These are phyloP conservation scores for Pythium insidiosum DNA, from an alignment of 352 stramenopile species.

Conservation along the genomic window DNA sequence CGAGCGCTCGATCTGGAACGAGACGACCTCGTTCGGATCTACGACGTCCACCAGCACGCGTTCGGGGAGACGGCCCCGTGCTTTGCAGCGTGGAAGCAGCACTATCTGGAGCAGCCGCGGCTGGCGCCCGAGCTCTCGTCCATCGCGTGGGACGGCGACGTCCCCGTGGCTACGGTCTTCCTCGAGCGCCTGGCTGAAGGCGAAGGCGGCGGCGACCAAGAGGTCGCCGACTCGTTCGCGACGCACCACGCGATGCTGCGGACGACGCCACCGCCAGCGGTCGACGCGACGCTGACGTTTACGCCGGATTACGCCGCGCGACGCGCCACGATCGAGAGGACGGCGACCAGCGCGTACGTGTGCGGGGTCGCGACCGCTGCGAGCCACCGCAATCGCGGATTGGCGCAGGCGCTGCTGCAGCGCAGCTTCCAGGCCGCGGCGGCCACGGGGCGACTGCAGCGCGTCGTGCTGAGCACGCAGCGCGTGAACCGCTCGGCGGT, in stretches of 20 bases:
- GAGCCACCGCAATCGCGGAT: constrained; percentile 1
- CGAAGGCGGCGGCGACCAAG: constrained; percentile 3
- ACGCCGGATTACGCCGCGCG: not conserved
- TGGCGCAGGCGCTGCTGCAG: constrained; percentile 4
- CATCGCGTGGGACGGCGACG: constrained; percentile 2
- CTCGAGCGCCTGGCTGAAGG: constrained; percentile 3
- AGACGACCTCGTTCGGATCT: constrained; percentile 2
- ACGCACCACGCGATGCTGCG: not conserved
- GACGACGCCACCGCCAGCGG: no score
- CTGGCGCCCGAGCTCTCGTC: constrained; percentile 14
- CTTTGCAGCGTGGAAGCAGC: constrained; percentile 10
- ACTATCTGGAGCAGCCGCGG: constrained; percentile 9
- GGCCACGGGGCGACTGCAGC: no score
- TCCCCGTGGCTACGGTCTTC: not conserved
- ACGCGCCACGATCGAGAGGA: not conserved
- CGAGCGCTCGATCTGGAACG: not conserved
- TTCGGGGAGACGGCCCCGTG: constrained; percentile 1
- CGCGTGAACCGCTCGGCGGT: no score
- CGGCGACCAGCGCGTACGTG: constrained; percentile 8
- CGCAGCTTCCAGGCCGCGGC: constrained; percentile 2
- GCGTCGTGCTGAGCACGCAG: no score
- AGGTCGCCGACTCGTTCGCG: not conserved
- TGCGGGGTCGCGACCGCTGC: constrained; percentile 5
- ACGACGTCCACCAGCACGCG: constrained; percentile 6
- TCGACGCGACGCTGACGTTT: not conserved